Conservation (phyloP, 257 asterid species). For the Nicotiana attenuata region DNA sequence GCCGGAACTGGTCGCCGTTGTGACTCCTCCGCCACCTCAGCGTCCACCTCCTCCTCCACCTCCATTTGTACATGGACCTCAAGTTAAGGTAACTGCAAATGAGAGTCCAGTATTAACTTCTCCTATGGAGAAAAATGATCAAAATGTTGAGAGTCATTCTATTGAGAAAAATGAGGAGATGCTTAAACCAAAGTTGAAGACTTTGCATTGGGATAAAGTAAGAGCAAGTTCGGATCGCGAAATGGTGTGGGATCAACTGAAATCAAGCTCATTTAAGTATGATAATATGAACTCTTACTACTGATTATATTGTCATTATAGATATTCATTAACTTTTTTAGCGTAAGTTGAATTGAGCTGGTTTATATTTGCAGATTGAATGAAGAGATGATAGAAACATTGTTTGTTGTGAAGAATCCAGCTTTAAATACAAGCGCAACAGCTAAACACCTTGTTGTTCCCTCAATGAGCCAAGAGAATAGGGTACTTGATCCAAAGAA, state of each 20-base stretch:
- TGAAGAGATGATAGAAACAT: slow-evolving; percentile 28
- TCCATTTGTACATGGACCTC: neutral
- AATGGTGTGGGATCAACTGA: slow-evolving; percentile 32
- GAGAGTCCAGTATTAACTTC: slow-evolving; percentile 10
- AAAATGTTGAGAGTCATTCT: neutral
- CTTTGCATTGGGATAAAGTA: slow-evolving; percentile 33
- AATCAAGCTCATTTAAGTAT: slow-evolving; percentile 31
- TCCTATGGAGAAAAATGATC: neutral
- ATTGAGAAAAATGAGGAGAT: neutral
- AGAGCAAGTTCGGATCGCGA: slow-evolving; percentile 28
- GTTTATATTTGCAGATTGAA: slow-evolving; percentile 18
- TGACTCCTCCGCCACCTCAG: slow-evolving; percentile 10
- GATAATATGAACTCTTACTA: neutral
- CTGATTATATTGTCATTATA: neutral
- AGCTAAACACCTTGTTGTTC: neutral
- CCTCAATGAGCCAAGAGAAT: slow-evolving; percentile 14
- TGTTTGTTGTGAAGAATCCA: slow-evolving; percentile 20
- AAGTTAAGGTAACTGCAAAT: neutral
- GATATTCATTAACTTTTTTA: neutral
- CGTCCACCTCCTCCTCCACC: slow-evolving; percentile 8
- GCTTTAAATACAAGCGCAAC: slow-evolving; percentile 3
- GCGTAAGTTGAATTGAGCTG: neutral
- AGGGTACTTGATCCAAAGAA: slow-evolving; percentile 29
- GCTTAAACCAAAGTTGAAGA: slow-evolving; percentile 22
- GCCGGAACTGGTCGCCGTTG: slow-evolving; percentile 18